Base-by-base conservation (phyloP, 257 asterid species). In the Nicotiana tomentosiformis region DNA sequence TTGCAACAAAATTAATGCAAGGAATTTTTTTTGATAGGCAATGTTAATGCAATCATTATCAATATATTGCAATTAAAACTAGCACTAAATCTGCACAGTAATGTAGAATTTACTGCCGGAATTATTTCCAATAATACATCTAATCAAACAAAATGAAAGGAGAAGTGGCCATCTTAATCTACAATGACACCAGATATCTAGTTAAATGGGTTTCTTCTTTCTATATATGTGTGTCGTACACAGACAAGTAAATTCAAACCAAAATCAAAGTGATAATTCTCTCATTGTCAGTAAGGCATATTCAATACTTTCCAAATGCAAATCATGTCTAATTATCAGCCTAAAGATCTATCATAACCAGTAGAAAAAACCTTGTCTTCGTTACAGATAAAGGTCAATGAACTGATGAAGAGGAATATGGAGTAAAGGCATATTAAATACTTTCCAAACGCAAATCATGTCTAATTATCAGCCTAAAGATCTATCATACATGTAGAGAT, bases 91-190 rank as follows among this genome's bases (percentile, higher is more conserved):
- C 62, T 49, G 62, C 23, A 74, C 49, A 74, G 51, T 46, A 74
- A 51, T 26, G 49, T 43, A 43, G n/a, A 43, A 70, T 70, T 12
- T 70, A 70, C 14, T 12, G 49, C 20, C 4, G 18, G 12, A 70
- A 70, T 70, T 70, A 70, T 70, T 70, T 70, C 78, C 78, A 70
- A 4, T 70, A 70, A 20, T 70, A 43, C 35, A 70, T 43, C 78
- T 70, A 43, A 43, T 46, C 60, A 12, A 43, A 70, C n/a, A 12
- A 70, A 70, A 70, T n/a, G 33, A 11, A 70, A 70, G 78, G 58
- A 23, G 30, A 70, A 39, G 35, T 11, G 35, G 8, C 78, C 0
- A 11, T 43, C 58, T 70, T 70, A 20, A 70, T 70, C 58, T 43
- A 70, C 10, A 69, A 43, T 37, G 18, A 69, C 32, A 69, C 11